Evolutionary conservation across 2,329 filamentous ascomycete genomes (phyloP).

Genomic region (Didymella pinodella): DNA sequence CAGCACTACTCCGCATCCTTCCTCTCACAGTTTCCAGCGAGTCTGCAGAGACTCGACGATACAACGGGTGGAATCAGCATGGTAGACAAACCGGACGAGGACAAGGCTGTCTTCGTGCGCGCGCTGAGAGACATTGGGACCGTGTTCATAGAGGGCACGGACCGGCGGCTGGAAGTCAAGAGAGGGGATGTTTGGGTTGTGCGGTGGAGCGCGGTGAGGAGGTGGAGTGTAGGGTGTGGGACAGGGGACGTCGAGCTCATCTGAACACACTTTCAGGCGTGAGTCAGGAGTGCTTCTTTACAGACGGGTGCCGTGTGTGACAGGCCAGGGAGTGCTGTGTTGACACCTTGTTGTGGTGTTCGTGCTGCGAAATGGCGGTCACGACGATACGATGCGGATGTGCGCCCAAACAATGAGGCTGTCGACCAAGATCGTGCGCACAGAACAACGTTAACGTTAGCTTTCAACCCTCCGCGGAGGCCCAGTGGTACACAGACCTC

Average conservation of each 20-base stretch:
- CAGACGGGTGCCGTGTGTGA: not conserved
- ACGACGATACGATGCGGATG: constrained; percentile 5
- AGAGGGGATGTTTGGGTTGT: constrained; percentile 65
- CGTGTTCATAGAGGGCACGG: constrained; percentile 66
- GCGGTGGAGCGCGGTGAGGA: constrained; percentile 66
- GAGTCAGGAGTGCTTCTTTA: not conserved
- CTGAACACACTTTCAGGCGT: constrained; percentile 27
- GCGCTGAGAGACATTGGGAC: constrained; percentile 69
- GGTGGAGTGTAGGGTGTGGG: constrained; percentile 62
- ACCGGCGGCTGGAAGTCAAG: constrained; percentile 58
- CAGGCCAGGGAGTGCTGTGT: not conserved
- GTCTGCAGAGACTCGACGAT: constrained; percentile 87
- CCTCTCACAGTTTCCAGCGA: constrained; percentile 78
- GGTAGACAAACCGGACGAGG: constrained; percentile 85
- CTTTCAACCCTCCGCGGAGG: constrained; percentile 8
- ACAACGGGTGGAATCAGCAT: constrained; percentile 88
- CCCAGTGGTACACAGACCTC: constrained; percentile 7
- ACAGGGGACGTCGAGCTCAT: constrained; percentile 76
- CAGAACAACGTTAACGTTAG: not conserved
- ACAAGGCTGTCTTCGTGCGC: constrained; percentile 84
- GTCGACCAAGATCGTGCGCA: not conserved
- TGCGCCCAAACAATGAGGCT: constrained; percentile 19
- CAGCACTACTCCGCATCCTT: constrained; percentile 88
- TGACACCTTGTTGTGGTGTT: constrained; percentile 11
- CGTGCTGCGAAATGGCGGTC: constrained; percentile 17